phyloP scores from a whole-genome alignment of 768 basidiomycete genomes.

The Mycena metata region DNA sequence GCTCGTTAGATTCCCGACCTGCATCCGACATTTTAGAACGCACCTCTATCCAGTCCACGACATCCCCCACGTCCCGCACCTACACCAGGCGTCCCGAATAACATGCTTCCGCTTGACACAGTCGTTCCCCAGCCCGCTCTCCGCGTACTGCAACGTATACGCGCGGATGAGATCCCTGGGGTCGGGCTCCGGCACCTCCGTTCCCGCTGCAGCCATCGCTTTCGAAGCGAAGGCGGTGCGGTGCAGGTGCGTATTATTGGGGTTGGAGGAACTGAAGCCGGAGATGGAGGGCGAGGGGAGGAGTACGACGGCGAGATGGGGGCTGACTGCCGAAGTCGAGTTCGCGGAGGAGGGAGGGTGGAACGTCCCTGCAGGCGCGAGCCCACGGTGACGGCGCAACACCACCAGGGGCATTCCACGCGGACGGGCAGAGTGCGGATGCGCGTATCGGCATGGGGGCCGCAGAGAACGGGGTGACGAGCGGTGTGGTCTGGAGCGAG shows the following conservation, averaged over 20 bases:
- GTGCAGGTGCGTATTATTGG: constrained; percentile 15
- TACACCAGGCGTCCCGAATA: constrained; percentile 91
- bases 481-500: constrained; percentile 16
- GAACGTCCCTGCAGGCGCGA: constrained; percentile 2
- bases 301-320: too few relatives aligned
- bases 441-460: too few relatives aligned
- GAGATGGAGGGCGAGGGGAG: neutral
- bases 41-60: constrained; percentile 98
- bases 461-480: neutral
- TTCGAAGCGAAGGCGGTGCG: constrained; percentile 26
- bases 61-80: constrained; percentile 83
- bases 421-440: neutral
- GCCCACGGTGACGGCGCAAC: constrained; percentile 14
- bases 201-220: constrained; percentile 35
- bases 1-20: too few relatives aligned
- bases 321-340: too few relatives aligned
- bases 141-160: constrained; percentile 91
- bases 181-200: constrained; percentile 57
- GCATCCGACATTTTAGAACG: too few relatives aligned
- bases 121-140: constrained; percentile 95
- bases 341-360: too few relatives aligned
- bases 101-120: constrained; percentile 95
- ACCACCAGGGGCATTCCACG: neutral
- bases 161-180: constrained; percentile 68
- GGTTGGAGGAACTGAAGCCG: too few relatives aligned